These are phyloP conservation scores for Apiotrichum laibachii DNA, from an alignment of 1,284 basidiomycete species.

Conservation along the genomic window DNA sequence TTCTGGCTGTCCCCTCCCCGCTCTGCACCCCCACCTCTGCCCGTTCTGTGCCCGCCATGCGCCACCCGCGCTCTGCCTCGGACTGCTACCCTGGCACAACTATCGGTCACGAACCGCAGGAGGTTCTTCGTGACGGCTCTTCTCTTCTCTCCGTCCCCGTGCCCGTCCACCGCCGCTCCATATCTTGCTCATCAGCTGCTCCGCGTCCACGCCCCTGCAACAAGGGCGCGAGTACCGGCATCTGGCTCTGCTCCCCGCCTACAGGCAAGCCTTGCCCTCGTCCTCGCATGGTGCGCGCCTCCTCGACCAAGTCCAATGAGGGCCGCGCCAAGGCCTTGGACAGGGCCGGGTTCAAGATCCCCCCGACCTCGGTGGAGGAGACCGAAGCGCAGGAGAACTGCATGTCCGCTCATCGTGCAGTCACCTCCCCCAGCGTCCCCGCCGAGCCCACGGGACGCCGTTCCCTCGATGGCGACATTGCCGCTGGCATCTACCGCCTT, in stretches of 20 bases:
- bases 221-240: not conserved
- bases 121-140: not conserved
- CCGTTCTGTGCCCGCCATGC: not conserved
- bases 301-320: not conserved
- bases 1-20: not conserved
- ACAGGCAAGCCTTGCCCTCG: not conserved
- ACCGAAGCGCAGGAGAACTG: not conserved
- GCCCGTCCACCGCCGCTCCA: conserved; percentile 1
- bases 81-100: not conserved
- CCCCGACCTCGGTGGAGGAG: too few relatives aligned
- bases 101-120: not conserved
- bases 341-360: not conserved
- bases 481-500: conserved; percentile 1
- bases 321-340: not conserved
- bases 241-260: conserved; percentile 2
- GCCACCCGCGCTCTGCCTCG: not conserved
- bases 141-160: too few relatives aligned
- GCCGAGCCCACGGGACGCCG: not conserved
- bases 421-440: not conserved
- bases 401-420: not conserved
- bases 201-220: not conserved
- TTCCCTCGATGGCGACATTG: not conserved
- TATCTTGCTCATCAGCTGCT: not conserved
- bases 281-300: not conserved
- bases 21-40: not conserved